Base-by-base conservation (phyloP, 139 green algal genomes). In the Penium margaritaceum region DNA sequence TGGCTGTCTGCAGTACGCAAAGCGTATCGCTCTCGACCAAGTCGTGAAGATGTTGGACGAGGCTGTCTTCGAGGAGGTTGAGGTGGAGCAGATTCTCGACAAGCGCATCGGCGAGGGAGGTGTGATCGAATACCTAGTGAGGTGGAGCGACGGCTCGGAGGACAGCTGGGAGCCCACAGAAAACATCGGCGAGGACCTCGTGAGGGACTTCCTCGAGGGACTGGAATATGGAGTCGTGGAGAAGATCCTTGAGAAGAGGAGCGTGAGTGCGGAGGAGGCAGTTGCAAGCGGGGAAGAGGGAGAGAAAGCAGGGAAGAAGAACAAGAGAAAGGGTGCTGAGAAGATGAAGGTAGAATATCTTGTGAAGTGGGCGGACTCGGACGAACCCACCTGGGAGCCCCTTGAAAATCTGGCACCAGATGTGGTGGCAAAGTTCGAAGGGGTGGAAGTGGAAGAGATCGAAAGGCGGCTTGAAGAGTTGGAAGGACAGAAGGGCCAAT, bases 91-190 rank as follows among this genome's bases (percentile, higher is more conserved):
- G 33, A 61, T 81, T 5, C 55, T 78, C 5, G 74, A 78, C 5
- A 70, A 55, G 46, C 24, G 74, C 30, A 27, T 58, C 12, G 74
- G n/a, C 3, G 72, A 74, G 19, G 74, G 37, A 2, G 35, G 57
- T 1, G 15, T 24, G 0, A 14, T 72, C 5, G 76, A 85, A 62
- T 85, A 85, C 78, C 81, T 85, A 30, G 79, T 85, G 63, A 46
- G 77, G 68, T 85, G 79, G 79, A 41, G 17, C 30, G 79, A 85
- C 41, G 79, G 67, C 43, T 62, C 55, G 35, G 70, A 82, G 47
- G 78, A 85, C 78, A 81, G 43, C 32, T 85, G 79, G 79, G 78
- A 83, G 60, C 75, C 75, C 44, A 46, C 33, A 51, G 70, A 75
- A 17, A 77, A 84, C 66, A 80, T 85, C 51, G 67, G 79, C 9